phyloP scores from a whole-genome alignment of 2,329 filamentous ascomycete genomes.

The Fusarium agapanthi region DNA sequence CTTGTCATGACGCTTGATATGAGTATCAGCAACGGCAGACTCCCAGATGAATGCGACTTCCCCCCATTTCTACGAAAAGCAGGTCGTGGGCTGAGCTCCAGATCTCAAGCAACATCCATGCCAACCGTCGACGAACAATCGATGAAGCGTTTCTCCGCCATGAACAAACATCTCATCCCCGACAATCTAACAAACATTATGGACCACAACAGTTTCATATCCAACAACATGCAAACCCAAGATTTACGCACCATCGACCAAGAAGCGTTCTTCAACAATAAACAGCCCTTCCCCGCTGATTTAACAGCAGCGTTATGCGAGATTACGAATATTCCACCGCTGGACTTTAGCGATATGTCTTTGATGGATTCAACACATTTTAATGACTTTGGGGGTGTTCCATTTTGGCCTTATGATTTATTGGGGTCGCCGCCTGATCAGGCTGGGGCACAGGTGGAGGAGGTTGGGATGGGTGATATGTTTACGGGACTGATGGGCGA shows the following conservation, averaged over 20 bases:
- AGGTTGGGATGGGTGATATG: neutral
- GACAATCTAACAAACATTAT: neutral
- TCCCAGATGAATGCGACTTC: conserved; percentile 39
- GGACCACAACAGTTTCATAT: fast-evolving
- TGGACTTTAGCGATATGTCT: conserved; percentile 7
- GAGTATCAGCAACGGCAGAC: conserved; percentile 37
- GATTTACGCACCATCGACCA: neutral
- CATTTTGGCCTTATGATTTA: conserved; percentile 10
- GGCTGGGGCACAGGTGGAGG: neutral
- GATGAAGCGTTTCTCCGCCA: neutral
- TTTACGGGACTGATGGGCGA: neutral
- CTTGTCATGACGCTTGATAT: conserved; percentile 38
- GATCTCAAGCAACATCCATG: neutral
- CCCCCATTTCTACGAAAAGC: conserved; percentile 23
- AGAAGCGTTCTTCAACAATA: conserved; percentile 7
- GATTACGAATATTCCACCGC: conserved; percentile 10
- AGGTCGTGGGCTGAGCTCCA: neutral
- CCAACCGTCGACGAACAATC: neutral
- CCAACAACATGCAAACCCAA: neutral
- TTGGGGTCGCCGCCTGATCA: neutral
- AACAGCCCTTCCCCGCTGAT: neutral
- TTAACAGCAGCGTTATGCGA: conserved; percentile 1
- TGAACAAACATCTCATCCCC: conserved; percentile 3
- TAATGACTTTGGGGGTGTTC: neutral
- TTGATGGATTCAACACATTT: conserved; percentile 3